These are phyloP conservation scores for Rhizophagus clarus DNA, from an alignment of 192 early-diverging fungal species.

Conservation along the genomic window DNA sequence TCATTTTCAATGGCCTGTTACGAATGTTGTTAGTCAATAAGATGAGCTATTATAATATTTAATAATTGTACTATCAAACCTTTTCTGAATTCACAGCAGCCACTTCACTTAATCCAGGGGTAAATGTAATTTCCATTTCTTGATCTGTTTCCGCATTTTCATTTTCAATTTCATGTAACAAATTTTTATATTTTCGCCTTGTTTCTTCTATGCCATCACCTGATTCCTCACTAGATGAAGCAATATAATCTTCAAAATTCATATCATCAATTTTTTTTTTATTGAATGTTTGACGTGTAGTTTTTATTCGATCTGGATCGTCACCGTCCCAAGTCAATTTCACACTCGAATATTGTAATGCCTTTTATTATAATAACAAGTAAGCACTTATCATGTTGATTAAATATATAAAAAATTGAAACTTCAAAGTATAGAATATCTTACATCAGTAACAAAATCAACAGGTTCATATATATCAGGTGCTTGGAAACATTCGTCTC, in stretches of 20 bases:
- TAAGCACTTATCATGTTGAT: no score
- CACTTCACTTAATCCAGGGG: conserved; percentile 83
- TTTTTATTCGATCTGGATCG: conserved; percentile 77
- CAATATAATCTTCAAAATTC: conserved; percentile 91
- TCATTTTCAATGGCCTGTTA: conserved; percentile 63
- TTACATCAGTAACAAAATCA: conserved; percentile 69
- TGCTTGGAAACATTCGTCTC: conserved; percentile 57
- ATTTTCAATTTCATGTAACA: conserved; percentile 43
- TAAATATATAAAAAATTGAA: conserved; percentile 4
- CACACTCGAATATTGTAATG: conserved; percentile 90
- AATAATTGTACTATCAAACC: neutral
- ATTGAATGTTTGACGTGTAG: conserved; percentile 82
- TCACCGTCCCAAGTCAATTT: conserved; percentile 97
- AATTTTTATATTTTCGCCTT: conserved; percentile 50
- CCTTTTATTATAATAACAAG: conserved; percentile 41
- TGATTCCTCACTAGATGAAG: conserved; percentile 69
- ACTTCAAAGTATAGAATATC: neutral
- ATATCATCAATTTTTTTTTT: conserved; percentile 87
- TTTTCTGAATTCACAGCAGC: conserved; percentile 57
- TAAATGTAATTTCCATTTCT: conserved; percentile 96
- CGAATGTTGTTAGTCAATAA: conserved; percentile 23
- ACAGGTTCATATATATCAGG: conserved; percentile 71
- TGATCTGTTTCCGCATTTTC: conserved; percentile 54
- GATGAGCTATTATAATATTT: neutral
- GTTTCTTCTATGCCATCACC: conserved; percentile 59